phyloP scores from a whole-genome alignment of 2,329 filamentous ascomycete genomes.

The Cytospora piceicola region DNA sequence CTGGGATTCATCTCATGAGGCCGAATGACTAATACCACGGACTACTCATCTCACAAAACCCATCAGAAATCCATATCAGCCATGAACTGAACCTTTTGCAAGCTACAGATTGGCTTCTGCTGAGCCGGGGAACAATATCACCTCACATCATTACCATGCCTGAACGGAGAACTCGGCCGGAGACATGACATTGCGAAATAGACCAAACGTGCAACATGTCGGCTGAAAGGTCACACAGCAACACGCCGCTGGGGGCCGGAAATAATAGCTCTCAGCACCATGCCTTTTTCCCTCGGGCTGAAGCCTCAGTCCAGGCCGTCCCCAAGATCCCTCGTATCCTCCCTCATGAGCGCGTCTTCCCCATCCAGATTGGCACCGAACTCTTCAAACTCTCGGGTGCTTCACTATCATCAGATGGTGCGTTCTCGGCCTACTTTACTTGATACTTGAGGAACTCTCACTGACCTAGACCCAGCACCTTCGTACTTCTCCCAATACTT shows the following conservation, averaged over 20 bases:
- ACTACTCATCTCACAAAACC: background rate
- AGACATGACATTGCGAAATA: slow-evolving; percentile 11
- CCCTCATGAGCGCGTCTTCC: slow-evolving; percentile 73
- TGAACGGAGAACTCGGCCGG: background rate
- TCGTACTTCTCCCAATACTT: slow-evolving; percentile 98
- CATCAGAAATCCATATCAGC: background rate
- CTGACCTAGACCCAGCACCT: slow-evolving; percentile 63
- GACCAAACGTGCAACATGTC: slow-evolving; percentile 11
- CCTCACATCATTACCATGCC: background rate
- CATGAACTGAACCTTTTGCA: background rate
- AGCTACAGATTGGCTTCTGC: background rate
- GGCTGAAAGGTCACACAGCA: slow-evolving; percentile 19
- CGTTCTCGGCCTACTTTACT: slow-evolving; percentile 35
- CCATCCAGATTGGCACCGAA: slow-evolving; percentile 73
- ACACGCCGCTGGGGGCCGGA: slow-evolving; percentile 19
- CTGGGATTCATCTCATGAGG: background rate
- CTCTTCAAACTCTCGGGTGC: slow-evolving; percentile 75
- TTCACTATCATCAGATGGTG: slow-evolving; percentile 74
- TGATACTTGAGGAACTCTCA: background rate
- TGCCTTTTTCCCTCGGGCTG: background rate
- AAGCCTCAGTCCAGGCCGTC: slow-evolving; percentile 39
- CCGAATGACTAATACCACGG: background rate
- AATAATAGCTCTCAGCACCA: slow-evolving; percentile 11
- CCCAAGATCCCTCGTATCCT: slow-evolving; percentile 60
- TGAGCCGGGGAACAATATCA: background rate